Evolutionary conservation across 768 basidiomycete species (phyloP), one percentile per base, ranked within the genome.

Genomic region (Boletus speciosus): DNA sequence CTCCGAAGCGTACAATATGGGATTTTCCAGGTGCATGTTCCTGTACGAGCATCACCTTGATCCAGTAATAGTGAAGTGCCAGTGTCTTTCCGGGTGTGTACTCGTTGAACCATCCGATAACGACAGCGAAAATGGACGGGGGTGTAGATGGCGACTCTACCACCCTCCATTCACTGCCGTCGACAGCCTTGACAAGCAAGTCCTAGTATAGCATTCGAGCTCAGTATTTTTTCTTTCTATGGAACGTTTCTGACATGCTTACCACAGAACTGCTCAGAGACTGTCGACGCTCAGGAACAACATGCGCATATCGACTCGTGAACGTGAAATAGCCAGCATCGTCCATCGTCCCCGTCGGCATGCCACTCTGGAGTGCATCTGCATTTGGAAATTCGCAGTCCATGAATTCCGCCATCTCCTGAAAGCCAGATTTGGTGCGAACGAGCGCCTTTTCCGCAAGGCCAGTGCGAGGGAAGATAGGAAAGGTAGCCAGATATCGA

Each of bases 341-440:
- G 16, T 48, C 47, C 47, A 48, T 48, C 11, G 47, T 48, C 47
- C 47, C 47, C 12, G 35, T 48, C 35, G 47, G 47, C 36, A 48
- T 48, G 7, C 36, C 36, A 8, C 23, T 39, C 36, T 48, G 25
- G 11, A 48, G 47, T 3, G 47, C 36, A 27, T 48, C n/a, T 39
- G n/a, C 35, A 14, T 48, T 48, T n/a, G 35, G 35, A 27, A 48
- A 48, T 39, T 48, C 47, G n/a, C 47, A 48, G 23, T 48, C 47
- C 47, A 48, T 39, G 35, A 48, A 48, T 29, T 40, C 36, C 7
- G 36, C 36, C 47, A 48, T 48, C 12, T 48, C 47, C 11, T 48
- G 47, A 29, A 48, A 38, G 11, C 47, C 47, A 19, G 8, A 3
- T 35, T 38, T 48, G 35, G 47, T 48, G 25, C 25, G 47, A 48